Evolutionary conservation across 495 filamentous ascomycete species (phyloP).

Genomic region (Xylaria palmicola): DNA sequence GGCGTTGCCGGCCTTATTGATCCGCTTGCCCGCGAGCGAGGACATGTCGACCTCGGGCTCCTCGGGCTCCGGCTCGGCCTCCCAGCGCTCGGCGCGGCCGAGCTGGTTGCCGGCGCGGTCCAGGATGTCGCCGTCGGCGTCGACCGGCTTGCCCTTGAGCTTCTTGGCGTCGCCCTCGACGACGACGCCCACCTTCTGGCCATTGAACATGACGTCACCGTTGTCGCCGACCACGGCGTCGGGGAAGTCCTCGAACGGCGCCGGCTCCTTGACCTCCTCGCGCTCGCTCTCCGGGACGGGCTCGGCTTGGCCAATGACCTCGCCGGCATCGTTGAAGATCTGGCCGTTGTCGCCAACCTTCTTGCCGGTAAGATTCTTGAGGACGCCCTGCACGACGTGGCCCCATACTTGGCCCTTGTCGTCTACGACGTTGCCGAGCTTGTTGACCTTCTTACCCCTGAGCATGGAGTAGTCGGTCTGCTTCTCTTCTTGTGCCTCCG

Average conservation of each 20-base stretch:
- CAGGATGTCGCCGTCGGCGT: slow-evolving; percentile 80
- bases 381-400: slow-evolving; percentile 64
- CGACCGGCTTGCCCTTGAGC: slow-evolving; percentile 72
- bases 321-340: slow-evolving; percentile 71
- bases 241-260: slow-evolving; percentile 74
- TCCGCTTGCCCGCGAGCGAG: slow-evolving; percentile 72
- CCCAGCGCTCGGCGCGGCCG: slow-evolving; percentile 71
- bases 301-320: slow-evolving; percentile 72
- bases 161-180: slow-evolving; percentile 74
- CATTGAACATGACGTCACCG: slow-evolving; percentile 70
- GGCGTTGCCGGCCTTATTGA: slow-evolving; percentile 84
- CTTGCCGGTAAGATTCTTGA: slow-evolving; percentile 66
- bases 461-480: slow-evolving; percentile 61
- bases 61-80: slow-evolving; percentile 50
- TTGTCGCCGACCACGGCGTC: slow-evolving; percentile 66
- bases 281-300: slow-evolving; percentile 70
- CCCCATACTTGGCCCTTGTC: slow-evolving; percentile 69
- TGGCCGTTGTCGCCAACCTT: slow-evolving; percentile 69
- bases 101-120: slow-evolving; percentile 78
- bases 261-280: slow-evolving; percentile 61
- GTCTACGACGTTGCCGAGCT: slow-evolving; percentile 73
- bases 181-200: slow-evolving; percentile 68
- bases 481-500: slow-evolving; percentile 42
- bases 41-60: slow-evolving; percentile 63
- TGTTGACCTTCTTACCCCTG: slow-evolving; percentile 70